Conservation (phyloP, 2,329 filamentous ascomycete species). For the Sordariomycetes sp. region DNA sequence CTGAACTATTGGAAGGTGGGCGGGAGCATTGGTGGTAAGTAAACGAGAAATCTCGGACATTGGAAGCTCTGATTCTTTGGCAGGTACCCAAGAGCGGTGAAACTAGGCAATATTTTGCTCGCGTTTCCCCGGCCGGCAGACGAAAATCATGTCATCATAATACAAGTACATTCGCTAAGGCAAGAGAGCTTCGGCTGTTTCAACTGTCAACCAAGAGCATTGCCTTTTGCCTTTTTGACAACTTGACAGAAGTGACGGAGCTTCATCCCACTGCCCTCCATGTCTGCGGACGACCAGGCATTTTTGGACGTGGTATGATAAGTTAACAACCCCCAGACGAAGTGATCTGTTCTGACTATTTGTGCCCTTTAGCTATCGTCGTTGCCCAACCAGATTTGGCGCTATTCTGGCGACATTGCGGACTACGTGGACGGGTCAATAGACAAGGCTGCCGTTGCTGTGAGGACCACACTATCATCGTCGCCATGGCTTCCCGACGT, state of each 20-base stretch:
- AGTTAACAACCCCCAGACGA: not conserved
- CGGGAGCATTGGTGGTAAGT: not conserved
- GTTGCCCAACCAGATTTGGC: conserved; percentile 49
- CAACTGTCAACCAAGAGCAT: not conserved
- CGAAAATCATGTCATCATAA: not conserved
- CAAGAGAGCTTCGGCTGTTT: not conserved
- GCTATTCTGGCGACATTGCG: conserved; percentile 60
- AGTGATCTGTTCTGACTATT: not conserved
- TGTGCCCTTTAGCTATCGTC: conserved; percentile 29
- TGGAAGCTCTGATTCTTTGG: not conserved
- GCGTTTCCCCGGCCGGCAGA: not conserved
- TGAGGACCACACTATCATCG: conserved; percentile 57
- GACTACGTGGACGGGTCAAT: conserved; percentile 72
- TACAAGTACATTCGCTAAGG: not conserved
- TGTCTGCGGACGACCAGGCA: conserved; percentile 70
- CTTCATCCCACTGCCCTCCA: conserved; percentile 22
- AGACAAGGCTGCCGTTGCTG: conserved; percentile 56
- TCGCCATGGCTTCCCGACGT: conserved; percentile 61
- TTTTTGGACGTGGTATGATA: conserved; percentile 62
- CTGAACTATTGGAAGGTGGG: not conserved
- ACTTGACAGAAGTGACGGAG: not conserved
- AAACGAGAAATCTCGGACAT: not conserved
- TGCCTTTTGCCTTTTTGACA: not conserved
- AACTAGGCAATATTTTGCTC: not conserved
- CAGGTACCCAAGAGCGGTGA: not conserved